Base-by-base conservation (phyloP, 768 basidiomycete genomes). In the Suillus weaverae region DNA sequence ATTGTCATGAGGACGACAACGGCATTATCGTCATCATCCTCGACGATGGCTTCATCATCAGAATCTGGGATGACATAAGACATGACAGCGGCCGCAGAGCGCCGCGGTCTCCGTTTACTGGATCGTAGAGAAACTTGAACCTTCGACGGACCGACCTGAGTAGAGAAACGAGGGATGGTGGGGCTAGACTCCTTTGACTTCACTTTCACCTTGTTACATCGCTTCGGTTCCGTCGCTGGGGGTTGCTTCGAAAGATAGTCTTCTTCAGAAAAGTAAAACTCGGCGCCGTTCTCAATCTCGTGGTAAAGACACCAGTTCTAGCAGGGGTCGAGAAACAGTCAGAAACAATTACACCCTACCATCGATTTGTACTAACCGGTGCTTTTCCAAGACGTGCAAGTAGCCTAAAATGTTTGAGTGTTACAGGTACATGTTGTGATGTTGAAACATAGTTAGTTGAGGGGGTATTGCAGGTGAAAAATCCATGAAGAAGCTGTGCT, bases 381-480 rank as follows among this genome's bases (percentile, higher is more conserved):
- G 81, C 76, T 65, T 81, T 81, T 22, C 89, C 90, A 20, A 93
- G 76, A 51, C 82, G 84, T 4, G 90, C 90, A 55, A 93, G 81
- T n/a, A 89, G 71, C 71, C 86, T 84, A 77, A 93, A 93, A 70
- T 91, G 90, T 70, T 90, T 87, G 60, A 93, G 77, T 6, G 91
- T 92, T 38, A 92, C 71, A 26, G 91, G 91, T 33, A 92, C 89
- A 51, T 80, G 84, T 8, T 67, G 64, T 33, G 68, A 65, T 16
- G 69, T 66, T 33, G 71, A 62, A 30, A 67, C 48, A 44, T 71
- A 69, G 56, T 66, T 68, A 36, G 67, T 65, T 22, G 65, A 70
- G n/a, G 73, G 67, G 6, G 71, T 71, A 48, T 57, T 68, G 30
- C 57, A 65, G 48, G 70, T 64, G 74, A 85, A 70, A 70, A 84